Evolutionary conservation across 2,329 filamentous ascomycete species (phyloP).

Genomic region (Rhinocladiella mackenziei): DNA sequence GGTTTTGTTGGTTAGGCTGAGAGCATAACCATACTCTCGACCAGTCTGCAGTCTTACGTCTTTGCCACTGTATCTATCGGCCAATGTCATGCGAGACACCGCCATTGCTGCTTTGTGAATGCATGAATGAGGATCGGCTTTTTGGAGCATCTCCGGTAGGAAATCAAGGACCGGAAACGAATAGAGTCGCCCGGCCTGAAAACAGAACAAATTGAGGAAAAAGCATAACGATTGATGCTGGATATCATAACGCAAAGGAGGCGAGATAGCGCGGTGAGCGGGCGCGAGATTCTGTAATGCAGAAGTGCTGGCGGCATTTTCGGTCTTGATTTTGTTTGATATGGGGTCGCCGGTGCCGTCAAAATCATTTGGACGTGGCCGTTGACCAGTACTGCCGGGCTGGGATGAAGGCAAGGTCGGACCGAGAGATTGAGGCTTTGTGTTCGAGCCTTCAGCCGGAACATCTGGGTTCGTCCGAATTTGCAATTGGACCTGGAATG

Average conservation of each 20-base stretch:
- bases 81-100: slow-evolving; percentile 28
- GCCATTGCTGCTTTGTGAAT: slow-evolving; percentile 23
- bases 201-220: slow-evolving; percentile 28
- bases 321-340: slow-evolving; percentile 11
- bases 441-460: background rate
- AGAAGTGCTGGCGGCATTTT: slow-evolving; percentile 1
- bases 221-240: slow-evolving; percentile 28
- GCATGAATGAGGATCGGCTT: slow-evolving; percentile 13
- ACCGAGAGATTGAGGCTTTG: background rate
- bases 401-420: slow-evolving; percentile 2
- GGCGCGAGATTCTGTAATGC: slow-evolving; percentile 4
- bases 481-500: slow-evolving; percentile 26
- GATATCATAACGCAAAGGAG: slow-evolving; percentile 26
- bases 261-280: slow-evolving; percentile 14
- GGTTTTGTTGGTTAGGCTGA: slow-evolving; percentile 19
- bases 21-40: slow-evolving; percentile 24
- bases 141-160: slow-evolving; percentile 21
- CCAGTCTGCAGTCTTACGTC: slow-evolving; percentile 25
- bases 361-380: background rate
- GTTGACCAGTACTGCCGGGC: background rate
- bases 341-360: too few species aligned
- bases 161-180: slow-evolving; percentile 28
- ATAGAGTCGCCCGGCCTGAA: slow-evolving; percentile 26
- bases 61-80: slow-evolving; percentile 27
- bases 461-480: slow-evolving; percentile 10